Conservation (phyloP, 2,329 filamentous ascomycete genomes). For the Pseudovirgaria hyperparasitica region DNA sequence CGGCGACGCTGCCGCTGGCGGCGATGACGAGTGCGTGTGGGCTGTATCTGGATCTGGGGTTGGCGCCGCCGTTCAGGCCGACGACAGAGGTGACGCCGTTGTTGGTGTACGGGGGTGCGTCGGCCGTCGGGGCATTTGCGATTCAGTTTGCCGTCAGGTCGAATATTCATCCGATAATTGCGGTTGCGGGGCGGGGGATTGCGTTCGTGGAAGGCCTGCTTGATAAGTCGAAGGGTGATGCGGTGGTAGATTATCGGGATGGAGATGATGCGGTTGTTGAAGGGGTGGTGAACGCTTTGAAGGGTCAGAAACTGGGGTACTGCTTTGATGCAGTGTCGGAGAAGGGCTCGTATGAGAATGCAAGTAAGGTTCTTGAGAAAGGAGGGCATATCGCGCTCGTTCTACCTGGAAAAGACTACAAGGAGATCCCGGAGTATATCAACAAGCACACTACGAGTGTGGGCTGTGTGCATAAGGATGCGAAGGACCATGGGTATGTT, state of each 20-base stretch:
- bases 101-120: slow-evolving; percentile 29
- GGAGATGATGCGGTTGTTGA: slow-evolving; percentile 40
- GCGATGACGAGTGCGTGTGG: slow-evolving; percentile 34
- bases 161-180: slow-evolving; percentile 30
- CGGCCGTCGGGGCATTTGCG: slow-evolving; percentile 28
- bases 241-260: slow-evolving; percentile 40
- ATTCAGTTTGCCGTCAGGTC: slow-evolving; percentile 26
- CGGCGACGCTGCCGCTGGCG: slow-evolving; percentile 33
- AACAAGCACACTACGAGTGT: slow-evolving; percentile 25
- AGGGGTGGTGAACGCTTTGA: slow-evolving; percentile 31
- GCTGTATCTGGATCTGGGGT: slow-evolving; percentile 28
- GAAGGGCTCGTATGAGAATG: slow-evolving; percentile 33
- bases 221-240: slow-evolving; percentile 26
- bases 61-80: slow-evolving; percentile 29
- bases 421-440: slow-evolving; percentile 28
- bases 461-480: slow-evolving; percentile 14
- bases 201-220: slow-evolving; percentile 24
- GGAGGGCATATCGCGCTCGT: slow-evolving; percentile 26
- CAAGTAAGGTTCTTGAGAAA: slow-evolving; percentile 23
- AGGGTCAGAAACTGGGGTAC: slow-evolving; percentile 32
- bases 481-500: slow-evolving; percentile 31
- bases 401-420: slow-evolving; percentile 30
- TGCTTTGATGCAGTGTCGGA: slow-evolving; percentile 48
- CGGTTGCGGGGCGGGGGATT: slow-evolving; percentile 26
- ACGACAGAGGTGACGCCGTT: slow-evolving; percentile 13